phyloP scores from a whole-genome alignment of 306 rosid species.

The Prinsepia uniflora region DNA sequence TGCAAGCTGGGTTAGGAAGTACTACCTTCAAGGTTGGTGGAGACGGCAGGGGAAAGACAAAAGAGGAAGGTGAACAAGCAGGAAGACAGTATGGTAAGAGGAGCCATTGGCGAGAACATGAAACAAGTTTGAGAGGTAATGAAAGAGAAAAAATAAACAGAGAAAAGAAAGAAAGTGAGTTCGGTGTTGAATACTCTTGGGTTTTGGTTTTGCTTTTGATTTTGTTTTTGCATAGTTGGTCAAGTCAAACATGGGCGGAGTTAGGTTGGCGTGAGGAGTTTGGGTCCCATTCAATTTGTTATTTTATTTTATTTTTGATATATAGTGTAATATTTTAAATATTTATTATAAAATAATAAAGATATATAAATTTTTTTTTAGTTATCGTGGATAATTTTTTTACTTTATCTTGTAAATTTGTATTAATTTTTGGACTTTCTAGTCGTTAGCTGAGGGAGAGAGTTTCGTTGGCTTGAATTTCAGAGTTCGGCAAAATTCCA shows the following conservation, averaged over 20 bases:
- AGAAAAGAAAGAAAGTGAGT: background rate
- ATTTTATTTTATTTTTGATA: too few species aligned
- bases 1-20: background rate
- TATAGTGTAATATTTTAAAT: too few species aligned
- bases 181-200: background rate
- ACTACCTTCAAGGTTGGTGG: slow-evolving; percentile 51
- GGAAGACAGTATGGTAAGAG: slow-evolving; percentile 14
- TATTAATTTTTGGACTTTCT: background rate
- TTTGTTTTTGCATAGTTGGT: background rate
- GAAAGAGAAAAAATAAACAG: background rate
- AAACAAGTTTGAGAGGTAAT: background rate
- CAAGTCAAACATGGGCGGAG: slow-evolving; percentile 34
- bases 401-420: background rate
- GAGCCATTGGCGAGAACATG: slow-evolving; percentile 33
- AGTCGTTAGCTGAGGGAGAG: background rate
- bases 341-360: too few species aligned
- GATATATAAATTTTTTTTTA: too few species aligned
- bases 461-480: background rate
- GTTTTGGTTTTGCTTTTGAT: too few species aligned
- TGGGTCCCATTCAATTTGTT: too few species aligned
- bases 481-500: background rate
- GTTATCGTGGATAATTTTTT: too few species aligned
- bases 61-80: slow-evolving; percentile 25
- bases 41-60: slow-evolving; percentile 32
- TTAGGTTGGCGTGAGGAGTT: too few species aligned